Base-by-base conservation (phyloP, 2,329 filamentous ascomycete genomes). In the Fusarium euwallaceae region DNA sequence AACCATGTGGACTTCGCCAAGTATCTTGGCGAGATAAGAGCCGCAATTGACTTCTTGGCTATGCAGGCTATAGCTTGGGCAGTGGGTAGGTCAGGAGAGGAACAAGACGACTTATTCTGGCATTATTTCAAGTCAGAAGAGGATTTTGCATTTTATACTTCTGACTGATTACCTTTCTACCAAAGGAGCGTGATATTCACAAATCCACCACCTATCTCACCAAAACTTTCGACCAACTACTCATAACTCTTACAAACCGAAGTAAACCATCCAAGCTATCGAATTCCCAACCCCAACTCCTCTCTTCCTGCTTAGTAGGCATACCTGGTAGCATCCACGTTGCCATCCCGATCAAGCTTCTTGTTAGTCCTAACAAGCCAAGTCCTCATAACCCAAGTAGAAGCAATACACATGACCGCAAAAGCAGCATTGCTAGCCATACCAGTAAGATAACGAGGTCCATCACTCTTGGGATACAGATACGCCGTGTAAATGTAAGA, bases 401-500 rank as follows among this genome's bases (percentile, higher is more conserved):
- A 73, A 0, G 73, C 75, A 43, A 81, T 80, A 8, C 76, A 78
- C 58, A 76, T 76, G n/a, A 72, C 67, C 0, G 78, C 78, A 60
- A 80, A 81, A 0, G 63, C 78, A 14, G 79, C 78, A 20, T 80
- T 78, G 53, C 45, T 78, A 1, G 73, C 75, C 81, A 86, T 84
- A 5, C 84, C 85, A 16, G 83, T 84, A 1, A 83, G 67, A 43
- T 86, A 87, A 8, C 83, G 78, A 0, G 85, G 86, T 1, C 81
- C 83, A 20, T 86, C 81, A 22, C 75, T 81, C 58, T 81, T 78
- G 0, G 84, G 83, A 76, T 84, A 87, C 6, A 87, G 74, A 64
- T 86, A 87, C 1, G 85, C 83, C 1, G 84, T 86, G 80, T 85
- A 87, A 24, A 87, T 83, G 69, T 86, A 86, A 0, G 82, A 84